Base-by-base conservation (phyloP, 2,329 filamentous ascomycete species). In the Paraconiothyrium brasiliense region DNA sequence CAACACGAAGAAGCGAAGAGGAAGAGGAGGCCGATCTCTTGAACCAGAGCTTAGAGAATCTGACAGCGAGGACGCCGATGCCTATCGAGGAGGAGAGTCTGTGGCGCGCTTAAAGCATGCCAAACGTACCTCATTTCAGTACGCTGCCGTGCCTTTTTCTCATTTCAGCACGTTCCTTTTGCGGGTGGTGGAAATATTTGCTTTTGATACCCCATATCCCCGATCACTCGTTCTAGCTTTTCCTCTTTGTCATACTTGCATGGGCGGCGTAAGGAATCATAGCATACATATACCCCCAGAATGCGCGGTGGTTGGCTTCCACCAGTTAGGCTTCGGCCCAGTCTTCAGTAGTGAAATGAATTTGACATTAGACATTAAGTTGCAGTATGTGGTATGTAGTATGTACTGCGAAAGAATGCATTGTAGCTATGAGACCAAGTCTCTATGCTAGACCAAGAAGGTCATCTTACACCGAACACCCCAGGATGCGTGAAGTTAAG, bases 41-140 rank as follows among this genome's bases (percentile, higher is more conserved):
- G 60, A 72, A 73, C 32, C 58, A 68, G 37, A 71, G 67, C 39
- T 61, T 78, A 13, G 76, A 78, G 48, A 65, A 62, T 16, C 56
- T 78, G 37, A 59, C 66, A 10, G 66, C 70, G 11, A 64, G 75
- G 13, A 76, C 76, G 30, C 77, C 76, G 0, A 75, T 79, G 78
- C 77, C 77, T 1, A 74, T 79, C 60, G 78, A 78, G 20, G 78
- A 80, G 64, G 78, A 80, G 61, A 73, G 67, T 49, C 49, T 72
- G 41, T 79, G 78, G 78, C 71, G 74, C 3, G 72, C 65, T 20
- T 72, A 54, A 65, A 11, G 0, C 27, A 30, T 4, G 22, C 14
- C 4, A 9, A 37, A 10, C 16, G 11, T 39, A 44, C 41, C 16
- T 0, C 41, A 4, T 22, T 10, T 22, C 5, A 44, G n/a, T 16